phyloP scores from a whole-genome alignment of 306 rosid genomes.

The Benincasa hispida region DNA sequence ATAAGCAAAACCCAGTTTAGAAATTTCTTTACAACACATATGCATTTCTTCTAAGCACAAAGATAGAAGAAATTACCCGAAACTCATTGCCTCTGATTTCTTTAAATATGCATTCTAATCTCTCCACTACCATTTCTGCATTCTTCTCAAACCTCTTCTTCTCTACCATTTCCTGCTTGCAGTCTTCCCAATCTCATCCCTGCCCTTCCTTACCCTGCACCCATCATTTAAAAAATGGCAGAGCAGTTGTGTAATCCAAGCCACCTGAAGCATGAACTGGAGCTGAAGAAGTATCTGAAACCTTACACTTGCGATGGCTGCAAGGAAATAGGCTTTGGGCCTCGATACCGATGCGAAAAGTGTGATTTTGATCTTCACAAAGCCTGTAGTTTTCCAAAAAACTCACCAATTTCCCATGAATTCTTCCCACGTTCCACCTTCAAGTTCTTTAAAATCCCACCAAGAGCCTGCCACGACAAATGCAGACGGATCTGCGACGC shows the following conservation, averaged over 20 bases:
- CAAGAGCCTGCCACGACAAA: not conserved
- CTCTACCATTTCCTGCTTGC: not conserved
- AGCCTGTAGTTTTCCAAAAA: not conserved
- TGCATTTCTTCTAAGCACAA: too few relatives aligned
- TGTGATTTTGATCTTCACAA: constrained; percentile 10
- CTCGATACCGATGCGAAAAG: constrained; percentile 9
- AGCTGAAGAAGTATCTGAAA: constrained; percentile 2
- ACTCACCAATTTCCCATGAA: not conserved
- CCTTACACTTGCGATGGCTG: constrained; percentile 14
- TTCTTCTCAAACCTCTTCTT: not conserved
- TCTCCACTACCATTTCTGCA: not conserved
- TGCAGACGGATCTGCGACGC: not conserved
- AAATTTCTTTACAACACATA: too few relatives aligned
- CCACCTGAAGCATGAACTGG: not conserved
- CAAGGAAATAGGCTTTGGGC: constrained; percentile 8
- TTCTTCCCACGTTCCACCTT: not conserved
- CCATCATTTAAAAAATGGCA: not conserved
- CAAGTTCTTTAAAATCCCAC: not conserved
- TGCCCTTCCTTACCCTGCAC: not conserved
- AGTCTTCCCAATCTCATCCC: not conserved
- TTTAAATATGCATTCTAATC: not conserved
- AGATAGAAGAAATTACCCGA: too few relatives aligned
- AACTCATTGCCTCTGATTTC: not conserved
- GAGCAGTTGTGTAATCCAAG: not conserved
- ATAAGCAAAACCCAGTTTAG: too few relatives aligned